Conservation (phyloP, 495 filamentous ascomycete species). For the Penicillium chermesinum region DNA sequence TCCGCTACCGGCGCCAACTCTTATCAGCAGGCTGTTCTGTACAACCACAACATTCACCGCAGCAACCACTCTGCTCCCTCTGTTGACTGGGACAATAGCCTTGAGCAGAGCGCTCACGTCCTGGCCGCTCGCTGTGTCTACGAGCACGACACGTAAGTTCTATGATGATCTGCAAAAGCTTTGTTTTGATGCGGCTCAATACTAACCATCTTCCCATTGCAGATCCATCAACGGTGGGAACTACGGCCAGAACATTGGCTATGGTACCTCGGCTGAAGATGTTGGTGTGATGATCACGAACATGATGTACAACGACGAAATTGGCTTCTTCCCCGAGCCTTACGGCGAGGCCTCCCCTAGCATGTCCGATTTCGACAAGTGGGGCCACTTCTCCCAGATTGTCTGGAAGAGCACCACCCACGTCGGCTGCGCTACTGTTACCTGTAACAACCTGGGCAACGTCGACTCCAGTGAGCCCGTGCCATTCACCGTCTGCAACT, state of each 20-base stretch:
- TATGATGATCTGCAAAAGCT: neutral
- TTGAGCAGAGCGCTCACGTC: constrained; percentile 56
- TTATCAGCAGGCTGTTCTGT: constrained; percentile 48
- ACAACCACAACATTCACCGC: constrained; percentile 84
- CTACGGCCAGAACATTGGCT: constrained; percentile 85
- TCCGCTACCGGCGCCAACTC: constrained; percentile 18
- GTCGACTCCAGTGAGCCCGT: constrained; percentile 42
- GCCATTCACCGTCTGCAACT: constrained; percentile 84
- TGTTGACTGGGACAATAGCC: constrained; percentile 56
- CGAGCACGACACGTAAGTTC: constrained; percentile 67
- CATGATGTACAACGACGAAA: constrained; percentile 81
- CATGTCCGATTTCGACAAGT: constrained; percentile 59
- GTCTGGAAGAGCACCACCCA: constrained; percentile 70
- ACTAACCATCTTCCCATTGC: constrained; percentile 7
- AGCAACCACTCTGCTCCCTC: constrained; percentile 68
- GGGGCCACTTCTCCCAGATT: constrained; percentile 89
- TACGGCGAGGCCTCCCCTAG: constrained; percentile 45
- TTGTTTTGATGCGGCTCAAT: neutral
- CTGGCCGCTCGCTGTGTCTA: constrained; percentile 61
- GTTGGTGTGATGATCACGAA: constrained; percentile 64
- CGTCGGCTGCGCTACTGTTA: constrained; percentile 67
- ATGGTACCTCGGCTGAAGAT: constrained; percentile 37
- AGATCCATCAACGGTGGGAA: constrained; percentile 51
- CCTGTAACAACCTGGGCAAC: constrained; percentile 48
- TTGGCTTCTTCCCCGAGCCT: constrained; percentile 40